Conservation (phyloP, 2,329 filamentous ascomycete genomes). For the Dothistroma pini region DNA sequence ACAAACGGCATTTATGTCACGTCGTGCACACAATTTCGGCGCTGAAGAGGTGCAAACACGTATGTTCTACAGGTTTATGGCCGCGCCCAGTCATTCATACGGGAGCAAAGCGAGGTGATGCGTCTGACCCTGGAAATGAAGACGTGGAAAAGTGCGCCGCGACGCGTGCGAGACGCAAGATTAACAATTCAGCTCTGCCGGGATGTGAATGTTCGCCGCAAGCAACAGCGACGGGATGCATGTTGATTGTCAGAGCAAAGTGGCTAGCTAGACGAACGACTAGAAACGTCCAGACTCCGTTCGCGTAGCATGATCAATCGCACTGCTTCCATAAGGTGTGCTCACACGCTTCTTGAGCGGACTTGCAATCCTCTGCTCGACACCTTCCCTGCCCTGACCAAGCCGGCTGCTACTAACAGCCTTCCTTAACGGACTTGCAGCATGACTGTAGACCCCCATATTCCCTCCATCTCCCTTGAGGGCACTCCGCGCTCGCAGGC, state of each 20-base stretch:
- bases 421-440: conserved; percentile 80
- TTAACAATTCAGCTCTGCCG: neutral
- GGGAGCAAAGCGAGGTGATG: too few relatives aligned
- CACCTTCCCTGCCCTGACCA: conserved; percentile 29
- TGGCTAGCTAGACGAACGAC: conserved; percentile 18
- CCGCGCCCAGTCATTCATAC: too few relatives aligned
- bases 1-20: neutral
- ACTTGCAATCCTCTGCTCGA: conserved; percentile 35
- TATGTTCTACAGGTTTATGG: too few relatives aligned
- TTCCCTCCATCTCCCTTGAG: conserved; percentile 65
- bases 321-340: conserved; percentile 31
- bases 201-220: neutral
- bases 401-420: conserved; percentile 58
- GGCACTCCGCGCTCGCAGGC: conserved; percentile 51
- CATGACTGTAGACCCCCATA: conserved; percentile 74
- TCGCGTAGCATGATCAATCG: conserved; percentile 15
- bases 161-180: too few relatives aligned
- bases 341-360: conserved; percentile 43
- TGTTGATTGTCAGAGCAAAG: neutral
- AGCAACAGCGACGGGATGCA: neutral
- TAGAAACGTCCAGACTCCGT: conserved; percentile 32
- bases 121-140: too few relatives aligned
- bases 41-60: too few relatives aligned
- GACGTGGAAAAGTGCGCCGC: too few relatives aligned
- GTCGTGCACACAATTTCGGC: neutral